Conservation (phyloP, 2,329 filamentous ascomycete genomes). For the Didymosphaeria variabile region DNA sequence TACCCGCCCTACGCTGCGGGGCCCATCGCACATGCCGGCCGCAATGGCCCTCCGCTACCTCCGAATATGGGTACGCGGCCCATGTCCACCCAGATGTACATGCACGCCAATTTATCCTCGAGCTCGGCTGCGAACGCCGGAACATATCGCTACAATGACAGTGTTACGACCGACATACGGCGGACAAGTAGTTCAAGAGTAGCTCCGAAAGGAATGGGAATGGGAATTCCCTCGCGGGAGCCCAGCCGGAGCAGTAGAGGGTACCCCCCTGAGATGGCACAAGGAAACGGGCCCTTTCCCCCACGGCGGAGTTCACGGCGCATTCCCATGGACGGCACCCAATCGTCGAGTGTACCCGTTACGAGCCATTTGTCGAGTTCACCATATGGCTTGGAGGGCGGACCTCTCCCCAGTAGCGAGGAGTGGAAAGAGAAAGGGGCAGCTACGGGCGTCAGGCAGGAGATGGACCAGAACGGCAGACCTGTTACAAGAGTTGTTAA, state of each 20-base stretch:
- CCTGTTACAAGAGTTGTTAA: slow-evolving; percentile 85
- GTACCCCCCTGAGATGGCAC: slow-evolving; percentile 69
- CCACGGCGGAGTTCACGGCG: slow-evolving; percentile 80
- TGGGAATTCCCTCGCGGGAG: slow-evolving; percentile 72
- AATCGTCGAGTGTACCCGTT: slow-evolving; percentile 25
- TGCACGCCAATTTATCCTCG: slow-evolving; percentile 57
- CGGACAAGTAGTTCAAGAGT: slow-evolving; percentile 71
- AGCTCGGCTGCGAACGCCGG: slow-evolving; percentile 54
- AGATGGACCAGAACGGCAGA: slow-evolving; percentile 85
- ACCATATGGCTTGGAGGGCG: slow-evolving; percentile 66
- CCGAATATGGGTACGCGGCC: slow-evolving; percentile 49
- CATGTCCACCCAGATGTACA: slow-evolving; percentile 58
- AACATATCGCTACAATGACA: slow-evolving; percentile 59
- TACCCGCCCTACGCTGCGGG: slow-evolving; percentile 42
- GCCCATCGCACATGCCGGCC: slow-evolving; percentile 37
- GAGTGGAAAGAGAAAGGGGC: slow-evolving; percentile 97
- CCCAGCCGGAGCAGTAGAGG: slow-evolving; percentile 73
- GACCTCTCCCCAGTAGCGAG: slow-evolving; percentile 74
- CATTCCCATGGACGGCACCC: slow-evolving; percentile 62
- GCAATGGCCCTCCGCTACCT: slow-evolving; percentile 39
- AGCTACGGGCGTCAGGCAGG: slow-evolving; percentile 82
- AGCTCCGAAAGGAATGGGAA: slow-evolving; percentile 67
- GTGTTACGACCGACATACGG: slow-evolving; percentile 49
- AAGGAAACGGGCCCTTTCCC: slow-evolving; percentile 70
- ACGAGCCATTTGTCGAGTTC: slow-evolving; percentile 40